Evolutionary conservation across 1,284 basidiomycete genomes (phyloP).

Genomic region (Rhodotorula sp.): DNA sequence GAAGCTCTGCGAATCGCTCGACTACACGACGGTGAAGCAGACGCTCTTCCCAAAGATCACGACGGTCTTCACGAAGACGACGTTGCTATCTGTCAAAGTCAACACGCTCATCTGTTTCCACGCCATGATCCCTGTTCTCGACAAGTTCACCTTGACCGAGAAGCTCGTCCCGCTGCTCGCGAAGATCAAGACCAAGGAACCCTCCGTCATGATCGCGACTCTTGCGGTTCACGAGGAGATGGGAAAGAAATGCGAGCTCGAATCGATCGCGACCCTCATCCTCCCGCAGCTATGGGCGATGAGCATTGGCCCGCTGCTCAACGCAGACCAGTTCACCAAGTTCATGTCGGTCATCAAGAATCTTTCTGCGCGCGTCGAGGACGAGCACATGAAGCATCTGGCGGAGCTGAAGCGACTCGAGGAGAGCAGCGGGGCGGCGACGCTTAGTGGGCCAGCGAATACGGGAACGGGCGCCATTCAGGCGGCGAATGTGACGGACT

Average conservation of each 20-base stretch:
- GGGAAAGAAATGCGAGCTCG: constrained; percentile 90
- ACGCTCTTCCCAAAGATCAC: constrained; percentile 86
- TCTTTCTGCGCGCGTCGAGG: constrained; percentile 72
- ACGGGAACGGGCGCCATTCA: constrained; percentile 27
- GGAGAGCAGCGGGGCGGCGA: constrained; percentile 54
- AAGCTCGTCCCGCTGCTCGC: constrained; percentile 90
- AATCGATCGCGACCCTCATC: constrained; percentile 89
- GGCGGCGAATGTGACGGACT: constrained; percentile 41
- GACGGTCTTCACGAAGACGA: constrained; percentile 49
- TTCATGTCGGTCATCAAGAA: constrained; percentile 51
- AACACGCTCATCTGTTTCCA: constrained; percentile 80
- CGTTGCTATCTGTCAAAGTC: constrained; percentile 44
- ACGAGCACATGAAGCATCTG: constrained; percentile 78
- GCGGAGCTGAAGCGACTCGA: constrained; percentile 78
- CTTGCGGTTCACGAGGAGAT: constrained; percentile 93
- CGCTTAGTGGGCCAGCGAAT: constrained; percentile 51
- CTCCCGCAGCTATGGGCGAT: constrained; percentile 92
- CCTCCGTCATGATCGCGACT: constrained; percentile 89
- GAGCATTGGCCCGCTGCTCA: constrained; percentile 92
- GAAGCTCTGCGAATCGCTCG: constrained; percentile 84
- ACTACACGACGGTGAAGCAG: constrained; percentile 57
- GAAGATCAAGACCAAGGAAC: constrained; percentile 93
- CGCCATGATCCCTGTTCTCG: constrained; percentile 87
- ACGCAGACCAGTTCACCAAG: constrained; percentile 75
- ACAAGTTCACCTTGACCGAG: constrained; percentile 89